Percentiles rank a stretch among this genome's conserved stretches.
phyloP scores from a whole-genome alignment of 371 early-diverging fungal species.

The Rhizopus microsporus region DNA sequence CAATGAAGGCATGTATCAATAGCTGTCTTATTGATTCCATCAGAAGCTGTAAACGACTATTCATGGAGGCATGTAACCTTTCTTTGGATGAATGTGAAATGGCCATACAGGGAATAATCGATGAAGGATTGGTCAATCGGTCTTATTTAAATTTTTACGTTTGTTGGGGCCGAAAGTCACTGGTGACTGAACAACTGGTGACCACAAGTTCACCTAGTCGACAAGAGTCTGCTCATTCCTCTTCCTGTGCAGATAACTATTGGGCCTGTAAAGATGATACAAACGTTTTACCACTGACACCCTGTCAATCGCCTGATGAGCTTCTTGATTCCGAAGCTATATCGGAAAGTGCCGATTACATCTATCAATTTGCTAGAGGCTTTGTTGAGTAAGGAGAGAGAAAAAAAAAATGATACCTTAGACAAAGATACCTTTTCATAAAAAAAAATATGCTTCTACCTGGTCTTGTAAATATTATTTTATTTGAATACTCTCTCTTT shows the following conservation, averaged over 20 bases:
- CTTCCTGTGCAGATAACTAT: not conserved
- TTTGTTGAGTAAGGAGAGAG: not conserved
- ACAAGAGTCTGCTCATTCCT: not conserved
- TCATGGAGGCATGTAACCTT: conserved; percentile 14
- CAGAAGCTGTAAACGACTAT: conserved; percentile 14
- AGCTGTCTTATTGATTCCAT: conserved; percentile 13
- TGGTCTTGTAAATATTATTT: too few relatives aligned
- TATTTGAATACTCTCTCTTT: too few relatives aligned
- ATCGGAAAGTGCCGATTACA: conserved; percentile 4
- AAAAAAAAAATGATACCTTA: too few relatives aligned
- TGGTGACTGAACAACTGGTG: conserved; percentile 10
- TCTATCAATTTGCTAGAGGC: not conserved
- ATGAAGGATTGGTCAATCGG: conserved; percentile 17
- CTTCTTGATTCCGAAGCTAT: not conserved
- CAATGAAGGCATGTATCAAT: conserved; percentile 19
- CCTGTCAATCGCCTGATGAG: not conserved
- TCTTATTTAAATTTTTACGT: conserved; percentile 37
- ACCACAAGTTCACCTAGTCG: conserved; percentile 1
- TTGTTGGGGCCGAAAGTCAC: conserved; percentile 43
- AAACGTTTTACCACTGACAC: not conserved
- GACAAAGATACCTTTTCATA: too few relatives aligned
- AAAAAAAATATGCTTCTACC: too few relatives aligned
- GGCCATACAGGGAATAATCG: conserved; percentile 21
- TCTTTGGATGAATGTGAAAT: conserved; percentile 12
- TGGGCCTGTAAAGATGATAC: not conserved